Conservation (phyloP, 2,329 filamentous ascomycete genomes). For the Penicillium thymicola region DNA sequence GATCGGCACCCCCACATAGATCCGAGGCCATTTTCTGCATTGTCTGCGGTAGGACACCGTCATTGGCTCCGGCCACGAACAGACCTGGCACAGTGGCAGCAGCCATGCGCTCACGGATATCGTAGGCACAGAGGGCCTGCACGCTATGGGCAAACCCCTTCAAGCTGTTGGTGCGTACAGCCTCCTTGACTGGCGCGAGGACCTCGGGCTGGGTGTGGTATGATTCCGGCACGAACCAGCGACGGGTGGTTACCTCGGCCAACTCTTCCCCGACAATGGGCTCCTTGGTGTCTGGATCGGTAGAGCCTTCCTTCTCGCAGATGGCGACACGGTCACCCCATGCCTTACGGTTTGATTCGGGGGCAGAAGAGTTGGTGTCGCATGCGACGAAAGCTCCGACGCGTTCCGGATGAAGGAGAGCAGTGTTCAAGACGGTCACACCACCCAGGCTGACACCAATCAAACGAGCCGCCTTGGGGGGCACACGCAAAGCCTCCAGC, state of each 20-base stretch:
- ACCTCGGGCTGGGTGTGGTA: conserved; percentile 55
- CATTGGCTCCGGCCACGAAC: conserved; percentile 69
- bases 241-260: conserved; percentile 65
- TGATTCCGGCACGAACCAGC: conserved; percentile 67
- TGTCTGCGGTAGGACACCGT: conserved; percentile 71
- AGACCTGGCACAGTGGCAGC: conserved; percentile 46
- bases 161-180: conserved; percentile 67
- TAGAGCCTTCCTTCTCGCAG: conserved; percentile 55
- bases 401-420: conserved; percentile 61
- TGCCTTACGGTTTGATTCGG: conserved; percentile 69
- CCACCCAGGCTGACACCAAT: conserved; percentile 80
- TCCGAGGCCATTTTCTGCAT: conserved; percentile 70
- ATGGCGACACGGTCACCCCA: conserved; percentile 75
- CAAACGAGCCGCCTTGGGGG: conserved; percentile 59
- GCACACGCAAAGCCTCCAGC: conserved; percentile 66
- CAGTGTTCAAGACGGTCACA: conserved; percentile 70
- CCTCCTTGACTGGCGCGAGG: conserved; percentile 60
- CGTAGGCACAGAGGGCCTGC: conserved; percentile 56
- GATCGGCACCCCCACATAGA: conserved; percentile 56
- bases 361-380: conserved; percentile 73
- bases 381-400: conserved; percentile 65
- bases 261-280: conserved; percentile 61
- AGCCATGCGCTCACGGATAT: conserved; percentile 46
- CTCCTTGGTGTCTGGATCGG: conserved; percentile 40
- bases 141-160: conserved; percentile 78